Conservation (phyloP, 352 stramenopile species). For the Phytophthora foliorum region DNA sequence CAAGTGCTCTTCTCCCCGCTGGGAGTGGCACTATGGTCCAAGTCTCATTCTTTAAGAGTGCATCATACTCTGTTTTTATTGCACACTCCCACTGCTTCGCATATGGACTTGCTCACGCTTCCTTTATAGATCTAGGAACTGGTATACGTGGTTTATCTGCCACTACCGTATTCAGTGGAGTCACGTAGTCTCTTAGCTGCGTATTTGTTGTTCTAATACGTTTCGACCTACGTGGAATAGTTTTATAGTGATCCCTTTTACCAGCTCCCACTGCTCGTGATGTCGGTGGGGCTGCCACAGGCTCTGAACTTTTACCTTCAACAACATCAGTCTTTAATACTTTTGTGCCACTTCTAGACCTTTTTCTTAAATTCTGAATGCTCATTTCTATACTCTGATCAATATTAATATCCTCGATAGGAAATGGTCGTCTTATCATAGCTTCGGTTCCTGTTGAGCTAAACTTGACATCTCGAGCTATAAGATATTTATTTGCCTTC, state of each 20-base stretch:
- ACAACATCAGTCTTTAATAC: no score
- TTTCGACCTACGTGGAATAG: conserved; percentile 5
- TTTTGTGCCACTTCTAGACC: neutral
- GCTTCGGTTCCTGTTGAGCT: neutral
- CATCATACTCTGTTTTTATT: conserved; percentile 7
- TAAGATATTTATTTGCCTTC: conserved; percentile 15
- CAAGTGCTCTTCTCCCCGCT: neutral
- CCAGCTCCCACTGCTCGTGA: conserved; percentile 9
- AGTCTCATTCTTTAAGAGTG: conserved; percentile 1
- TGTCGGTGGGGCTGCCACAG: neutral
- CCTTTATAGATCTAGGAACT: conserved; percentile 13
- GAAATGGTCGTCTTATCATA: conserved; percentile 10
- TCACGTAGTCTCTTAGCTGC: neutral
- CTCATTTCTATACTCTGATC: neutral
- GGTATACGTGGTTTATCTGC: neutral
- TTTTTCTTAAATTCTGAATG: neutral
- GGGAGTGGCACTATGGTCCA: conserved; percentile 2
- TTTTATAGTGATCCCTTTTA: no score
- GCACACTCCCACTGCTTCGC: conserved; percentile 16
- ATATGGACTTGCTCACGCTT: conserved; percentile 7
- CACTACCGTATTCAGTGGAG: neutral
- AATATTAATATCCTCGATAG: neutral
- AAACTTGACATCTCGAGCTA: conserved; percentile 17
- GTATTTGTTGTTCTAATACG: neutral
- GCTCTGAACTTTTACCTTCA: no score